phyloP scores from a whole-genome alignment of 2,329 filamentous ascomycete genomes.

The Graphilbum ipis-grandicollis region DNA sequence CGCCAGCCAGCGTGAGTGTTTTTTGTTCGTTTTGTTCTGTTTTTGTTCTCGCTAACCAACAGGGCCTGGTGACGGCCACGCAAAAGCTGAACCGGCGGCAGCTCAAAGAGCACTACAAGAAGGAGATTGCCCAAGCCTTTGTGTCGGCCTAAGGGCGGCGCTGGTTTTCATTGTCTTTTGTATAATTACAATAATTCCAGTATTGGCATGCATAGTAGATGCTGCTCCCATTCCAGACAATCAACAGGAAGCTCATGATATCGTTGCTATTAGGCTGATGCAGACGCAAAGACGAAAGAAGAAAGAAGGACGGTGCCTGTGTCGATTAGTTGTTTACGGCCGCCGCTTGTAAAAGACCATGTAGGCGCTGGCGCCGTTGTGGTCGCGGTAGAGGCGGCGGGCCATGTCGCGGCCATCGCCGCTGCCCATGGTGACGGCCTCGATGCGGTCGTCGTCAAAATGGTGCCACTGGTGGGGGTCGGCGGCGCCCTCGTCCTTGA shows the following conservation, averaged over 20 bases:
- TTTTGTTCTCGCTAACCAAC: slow-evolving; percentile 9
- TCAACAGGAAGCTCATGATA: too few relatives aligned
- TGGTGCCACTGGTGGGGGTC: slow-evolving; percentile 23
- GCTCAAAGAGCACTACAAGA: slow-evolving; percentile 30
- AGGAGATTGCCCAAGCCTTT: slow-evolving; percentile 23
- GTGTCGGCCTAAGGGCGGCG: not conserved
- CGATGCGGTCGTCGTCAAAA: slow-evolving; percentile 25
- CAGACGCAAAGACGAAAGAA: too few relatives aligned
- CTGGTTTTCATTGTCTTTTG: too few relatives aligned
- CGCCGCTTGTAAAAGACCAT: slow-evolving; percentile 11
- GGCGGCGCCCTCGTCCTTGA: slow-evolving; percentile 33
- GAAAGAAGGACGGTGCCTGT: too few relatives aligned
- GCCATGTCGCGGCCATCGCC: slow-evolving; percentile 10
- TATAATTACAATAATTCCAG: too few relatives aligned
- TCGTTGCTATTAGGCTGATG: too few relatives aligned
- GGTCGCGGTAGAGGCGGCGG: slow-evolving; percentile 9
- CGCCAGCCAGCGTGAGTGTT: slow-evolving; percentile 55
- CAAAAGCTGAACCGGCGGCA: slow-evolving; percentile 40
- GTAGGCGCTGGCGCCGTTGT: slow-evolving; percentile 8
- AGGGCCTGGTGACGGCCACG: slow-evolving; percentile 45
- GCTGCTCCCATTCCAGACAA: too few relatives aligned
- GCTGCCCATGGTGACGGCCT: slow-evolving; percentile 9
- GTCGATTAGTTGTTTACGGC: not conserved
- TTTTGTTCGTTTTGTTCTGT: not conserved
- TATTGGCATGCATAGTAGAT: too few relatives aligned